phyloP scores from a whole-genome alignment of 2,329 filamentous ascomycete species.

The Epichloe elymi region DNA sequence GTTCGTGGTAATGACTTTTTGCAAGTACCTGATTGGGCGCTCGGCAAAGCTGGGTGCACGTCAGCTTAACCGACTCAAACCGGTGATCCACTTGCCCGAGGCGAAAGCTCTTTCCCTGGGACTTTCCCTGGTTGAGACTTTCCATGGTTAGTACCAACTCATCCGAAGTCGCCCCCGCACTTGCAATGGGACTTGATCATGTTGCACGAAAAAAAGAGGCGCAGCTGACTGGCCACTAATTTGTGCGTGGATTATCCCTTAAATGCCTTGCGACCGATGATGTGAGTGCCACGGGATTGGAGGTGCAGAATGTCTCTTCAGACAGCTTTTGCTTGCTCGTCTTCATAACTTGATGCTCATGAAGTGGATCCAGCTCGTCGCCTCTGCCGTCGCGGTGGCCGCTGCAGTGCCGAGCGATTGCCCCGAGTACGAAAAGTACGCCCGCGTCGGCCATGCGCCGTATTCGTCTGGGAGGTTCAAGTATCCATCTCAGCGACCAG shows the following conservation, averaged over 20 bases:
- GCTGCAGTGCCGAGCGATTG: slow-evolving; percentile 16
- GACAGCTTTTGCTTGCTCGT: background rate
- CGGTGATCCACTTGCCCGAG: background rate
- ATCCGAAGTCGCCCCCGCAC: too few species aligned
- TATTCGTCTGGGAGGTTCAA: slow-evolving; percentile 63
- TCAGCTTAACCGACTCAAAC: background rate
- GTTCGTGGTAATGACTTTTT: slow-evolving; percentile 3
- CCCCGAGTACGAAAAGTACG: slow-evolving; percentile 23
- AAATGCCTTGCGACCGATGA: too few species aligned
- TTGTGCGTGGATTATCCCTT: too few species aligned
- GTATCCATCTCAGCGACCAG: slow-evolving; percentile 71
- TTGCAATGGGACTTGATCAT: too few species aligned
- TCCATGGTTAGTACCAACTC: too few species aligned
- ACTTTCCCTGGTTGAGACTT: background rate
- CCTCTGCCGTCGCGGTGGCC: slow-evolving; percentile 21
- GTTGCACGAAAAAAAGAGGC: too few species aligned
- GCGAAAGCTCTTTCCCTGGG: background rate
- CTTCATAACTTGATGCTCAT: background rate
- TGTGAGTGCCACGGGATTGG: too few species aligned
- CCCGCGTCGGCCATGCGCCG: slow-evolving; percentile 43
- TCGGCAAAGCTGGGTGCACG: background rate
- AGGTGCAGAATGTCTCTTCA: too few species aligned
- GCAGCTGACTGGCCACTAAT: too few species aligned
- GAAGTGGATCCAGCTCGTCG: slow-evolving; percentile 4
- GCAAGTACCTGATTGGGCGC: slow-evolving; percentile 5